These are phyloP conservation scores for Komagataella pseudopastoris DNA, from an alignment of 805 yeast genomes.

Conservation along the genomic window DNA sequence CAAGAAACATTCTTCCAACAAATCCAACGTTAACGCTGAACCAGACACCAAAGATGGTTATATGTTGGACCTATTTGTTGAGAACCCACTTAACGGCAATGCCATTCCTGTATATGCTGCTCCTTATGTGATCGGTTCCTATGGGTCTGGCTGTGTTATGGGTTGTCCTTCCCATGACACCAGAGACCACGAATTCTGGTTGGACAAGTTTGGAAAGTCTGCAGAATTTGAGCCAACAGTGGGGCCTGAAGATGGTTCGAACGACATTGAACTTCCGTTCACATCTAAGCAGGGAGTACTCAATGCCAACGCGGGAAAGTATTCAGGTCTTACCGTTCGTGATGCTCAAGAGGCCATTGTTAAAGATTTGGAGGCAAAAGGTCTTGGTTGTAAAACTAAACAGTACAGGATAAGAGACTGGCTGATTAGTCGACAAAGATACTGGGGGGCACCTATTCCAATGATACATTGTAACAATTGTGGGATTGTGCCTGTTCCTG, in stretches of 20 bases:
- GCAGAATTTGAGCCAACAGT: conserved; percentile 28
- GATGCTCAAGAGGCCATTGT: conserved; percentile 41
- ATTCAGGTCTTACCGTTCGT: conserved; percentile 30
- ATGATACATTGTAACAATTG: conserved; percentile 77
- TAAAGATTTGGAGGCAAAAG: conserved; percentile 20
- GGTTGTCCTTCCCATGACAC: conserved; percentile 94
- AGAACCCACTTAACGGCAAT: conserved; percentile 43
- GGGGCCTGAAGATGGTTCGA: conserved; percentile 20
- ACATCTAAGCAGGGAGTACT: conserved; percentile 30
- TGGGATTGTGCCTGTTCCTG: conserved; percentile 91
- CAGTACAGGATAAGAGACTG: conserved; percentile 77
- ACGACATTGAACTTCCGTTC: conserved; percentile 16
- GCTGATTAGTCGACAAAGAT: conserved; percentile 88
- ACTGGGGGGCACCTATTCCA: conserved; percentile 99
- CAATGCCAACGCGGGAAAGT: conserved; percentile 31
- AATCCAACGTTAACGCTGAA: conserved; percentile 19
- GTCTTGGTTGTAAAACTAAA: conserved; percentile 31
- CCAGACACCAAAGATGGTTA: conserved; percentile 50
- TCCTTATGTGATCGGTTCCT: conserved; percentile 73
- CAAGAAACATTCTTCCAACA: conserved; percentile 7
- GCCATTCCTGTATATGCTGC: conserved; percentile 73
- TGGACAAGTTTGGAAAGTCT: conserved; percentile 33
- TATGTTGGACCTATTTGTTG: conserved; percentile 27
- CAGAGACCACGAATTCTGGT: conserved; percentile 79
- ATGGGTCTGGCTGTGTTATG: conserved; percentile 94